Conservation (phyloP, 192 early-diverging fungal genomes). For the Obelidium mucronatum region DNA sequence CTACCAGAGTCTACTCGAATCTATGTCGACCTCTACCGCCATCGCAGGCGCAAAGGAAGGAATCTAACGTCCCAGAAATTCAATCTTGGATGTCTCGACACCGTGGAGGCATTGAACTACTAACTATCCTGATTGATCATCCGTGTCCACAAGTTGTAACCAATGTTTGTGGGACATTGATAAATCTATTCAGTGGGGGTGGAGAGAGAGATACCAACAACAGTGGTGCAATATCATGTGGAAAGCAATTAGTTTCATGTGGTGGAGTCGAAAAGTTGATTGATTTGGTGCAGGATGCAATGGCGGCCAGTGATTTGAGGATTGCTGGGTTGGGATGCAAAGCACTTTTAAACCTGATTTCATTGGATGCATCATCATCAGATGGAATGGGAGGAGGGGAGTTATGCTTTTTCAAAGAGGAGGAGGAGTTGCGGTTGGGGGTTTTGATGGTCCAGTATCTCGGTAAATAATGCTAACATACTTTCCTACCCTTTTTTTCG, state of each 20-base stretch:
- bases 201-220: no score
- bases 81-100: constrained; percentile 17
- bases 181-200: constrained; percentile 49
- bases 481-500: background rate
- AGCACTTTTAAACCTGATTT: constrained; percentile 38
- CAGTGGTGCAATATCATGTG: background rate
- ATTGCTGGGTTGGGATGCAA: constrained; percentile 30
- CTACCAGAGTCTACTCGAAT: constrained; percentile 48
- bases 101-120: constrained; percentile 47
- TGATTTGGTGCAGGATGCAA: constrained; percentile 27
- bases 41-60: background rate
- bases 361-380: no score
- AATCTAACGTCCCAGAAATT: background rate
- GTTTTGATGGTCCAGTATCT: constrained; percentile 2
- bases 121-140: constrained; percentile 53
- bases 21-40: constrained; percentile 23
- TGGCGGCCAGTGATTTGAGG: constrained; percentile 15
- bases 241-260: constrained; percentile 1
- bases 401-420: background rate
- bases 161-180: constrained; percentile 52
- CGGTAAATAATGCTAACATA: background rate
- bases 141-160: constrained; percentile 31
- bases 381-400: background rate
- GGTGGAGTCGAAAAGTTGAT: constrained; percentile 8
- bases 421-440: constrained; percentile 8